Conservation (phyloP, 305 asterid species). For the Fraxinus sp. region DNA sequence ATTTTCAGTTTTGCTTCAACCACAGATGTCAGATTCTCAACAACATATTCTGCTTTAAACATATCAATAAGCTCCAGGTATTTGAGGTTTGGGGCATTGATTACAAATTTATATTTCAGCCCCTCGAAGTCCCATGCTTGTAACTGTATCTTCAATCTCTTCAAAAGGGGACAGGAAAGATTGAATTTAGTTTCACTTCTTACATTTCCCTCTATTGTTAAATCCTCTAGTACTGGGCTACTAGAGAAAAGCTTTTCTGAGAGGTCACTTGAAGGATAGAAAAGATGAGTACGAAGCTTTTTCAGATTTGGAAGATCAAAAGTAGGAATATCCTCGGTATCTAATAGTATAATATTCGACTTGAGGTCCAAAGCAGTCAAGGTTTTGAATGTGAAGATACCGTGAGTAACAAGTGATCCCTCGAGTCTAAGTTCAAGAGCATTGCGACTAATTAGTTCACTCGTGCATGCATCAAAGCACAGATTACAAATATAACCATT, state of each 20-base stretch:
- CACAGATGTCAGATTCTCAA: not conserved
- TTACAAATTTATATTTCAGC: not conserved
- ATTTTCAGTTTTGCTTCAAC: not conserved
- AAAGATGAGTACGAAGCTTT: not conserved
- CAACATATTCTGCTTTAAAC: not conserved
- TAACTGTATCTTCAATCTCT: not conserved
- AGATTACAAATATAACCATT: not conserved
- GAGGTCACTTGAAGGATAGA: not conserved
- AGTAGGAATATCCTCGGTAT: not conserved
- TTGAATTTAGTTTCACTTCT: not conserved
- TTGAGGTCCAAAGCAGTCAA: not conserved
- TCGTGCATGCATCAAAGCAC: not conserved
- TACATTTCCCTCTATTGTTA: not conserved
- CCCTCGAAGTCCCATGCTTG: not conserved
- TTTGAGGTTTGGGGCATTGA: not conserved
- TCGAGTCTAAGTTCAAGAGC: not conserved
- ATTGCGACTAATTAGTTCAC: not conserved
- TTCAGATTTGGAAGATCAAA: constrained; percentile 3
- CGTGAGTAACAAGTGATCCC: not conserved
- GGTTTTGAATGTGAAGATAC: not conserved
- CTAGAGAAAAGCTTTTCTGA: not conserved
- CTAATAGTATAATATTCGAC: not conserved
- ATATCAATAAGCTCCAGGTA: not conserved
- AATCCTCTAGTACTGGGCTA: not conserved
- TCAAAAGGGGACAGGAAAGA: not conserved